Evolutionary conservation across 345 rosid genomes (phyloP).

Genomic region (Populus davidiana): DNA sequence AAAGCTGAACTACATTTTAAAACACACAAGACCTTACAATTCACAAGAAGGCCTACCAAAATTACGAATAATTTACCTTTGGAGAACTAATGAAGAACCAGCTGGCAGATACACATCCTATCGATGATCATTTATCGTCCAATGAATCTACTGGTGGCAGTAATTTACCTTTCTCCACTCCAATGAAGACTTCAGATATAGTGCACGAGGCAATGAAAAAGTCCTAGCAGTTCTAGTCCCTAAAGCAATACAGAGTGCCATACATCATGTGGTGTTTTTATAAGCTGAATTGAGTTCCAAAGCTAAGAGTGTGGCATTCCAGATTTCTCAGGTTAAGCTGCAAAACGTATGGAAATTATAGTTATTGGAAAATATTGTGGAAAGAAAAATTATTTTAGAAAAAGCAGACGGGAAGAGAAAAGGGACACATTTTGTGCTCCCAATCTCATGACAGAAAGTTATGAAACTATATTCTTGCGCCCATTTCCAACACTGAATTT

Average conservation of each 20-base stretch:
- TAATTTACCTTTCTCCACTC: not conserved
- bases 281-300: slow-evolving; percentile 45
- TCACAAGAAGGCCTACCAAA: not conserved
- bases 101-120: not conserved
- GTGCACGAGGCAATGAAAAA: not conserved
- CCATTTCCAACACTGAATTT: not conserved
- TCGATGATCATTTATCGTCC: not conserved
- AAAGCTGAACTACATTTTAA: not conserved
- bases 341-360: slow-evolving; percentile 8
- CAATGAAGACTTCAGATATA: not conserved
- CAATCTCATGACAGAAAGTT: not conserved
- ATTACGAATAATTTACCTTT: not conserved
- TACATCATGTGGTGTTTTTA: slow-evolving; percentile 20
- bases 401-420: not conserved
- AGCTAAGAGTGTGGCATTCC: slow-evolving; percentile 75
- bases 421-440: not conserved
- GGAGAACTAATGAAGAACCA: not conserved
- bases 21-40: not conserved
- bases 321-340: slow-evolving; percentile 79
- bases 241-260: not conserved
- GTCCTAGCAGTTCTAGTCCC: not conserved
- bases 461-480: not conserved
- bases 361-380: not conserved
- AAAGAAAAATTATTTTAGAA: not conserved
- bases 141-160: not conserved